These are phyloP conservation scores for Kodamaea nitidulidarum DNA, from an alignment of 805 yeast species.

Conservation along the genomic window DNA sequence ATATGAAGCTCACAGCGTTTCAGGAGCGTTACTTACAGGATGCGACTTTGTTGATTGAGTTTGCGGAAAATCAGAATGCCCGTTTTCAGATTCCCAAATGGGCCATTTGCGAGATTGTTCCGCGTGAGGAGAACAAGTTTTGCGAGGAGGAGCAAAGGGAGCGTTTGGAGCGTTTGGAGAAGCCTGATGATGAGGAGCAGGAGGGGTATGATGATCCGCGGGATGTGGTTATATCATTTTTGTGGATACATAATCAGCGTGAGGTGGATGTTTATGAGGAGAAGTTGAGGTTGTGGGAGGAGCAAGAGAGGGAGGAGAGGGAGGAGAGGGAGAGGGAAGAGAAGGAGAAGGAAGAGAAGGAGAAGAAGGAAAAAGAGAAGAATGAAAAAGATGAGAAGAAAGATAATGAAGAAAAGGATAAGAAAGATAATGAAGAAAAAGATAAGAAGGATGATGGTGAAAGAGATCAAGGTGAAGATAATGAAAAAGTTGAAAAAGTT, in stretches of 20 bases:
- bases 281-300: conserved; percentile 26
- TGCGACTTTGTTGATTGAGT: conserved; percentile 82
- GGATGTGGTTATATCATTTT: conserved; percentile 46
- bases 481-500: conserved; percentile 8
- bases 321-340: conserved; percentile 18
- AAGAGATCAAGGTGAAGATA: conserved; percentile 2
- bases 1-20: conserved; percentile 66
- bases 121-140: conserved; percentile 11
- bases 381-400: conserved; percentile 12
- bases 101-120: conserved; percentile 61
- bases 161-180: conserved; percentile 5
- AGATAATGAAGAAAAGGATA: conserved; percentile 15
- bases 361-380: conserved; percentile 16
- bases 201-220: conserved; percentile 19
- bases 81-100: conserved; percentile 75
- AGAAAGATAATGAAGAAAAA: conserved; percentile 11
- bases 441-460: conserved; percentile 13
- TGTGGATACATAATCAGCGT: conserved; percentile 47
- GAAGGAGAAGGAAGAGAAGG: conserved; percentile 24
- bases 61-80: conserved; percentile 69
- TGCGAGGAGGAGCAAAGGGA: conserved; percentile 2
- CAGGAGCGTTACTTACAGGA: conserved; percentile 66
- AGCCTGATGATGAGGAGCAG: conserved; percentile 9
- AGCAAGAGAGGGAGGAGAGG: conserved; percentile 21
- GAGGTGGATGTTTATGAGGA: conserved; percentile 47